These are phyloP conservation scores for Auricularia sp. DNA, from an alignment of 768 basidiomycete species.

Conservation along the genomic window DNA sequence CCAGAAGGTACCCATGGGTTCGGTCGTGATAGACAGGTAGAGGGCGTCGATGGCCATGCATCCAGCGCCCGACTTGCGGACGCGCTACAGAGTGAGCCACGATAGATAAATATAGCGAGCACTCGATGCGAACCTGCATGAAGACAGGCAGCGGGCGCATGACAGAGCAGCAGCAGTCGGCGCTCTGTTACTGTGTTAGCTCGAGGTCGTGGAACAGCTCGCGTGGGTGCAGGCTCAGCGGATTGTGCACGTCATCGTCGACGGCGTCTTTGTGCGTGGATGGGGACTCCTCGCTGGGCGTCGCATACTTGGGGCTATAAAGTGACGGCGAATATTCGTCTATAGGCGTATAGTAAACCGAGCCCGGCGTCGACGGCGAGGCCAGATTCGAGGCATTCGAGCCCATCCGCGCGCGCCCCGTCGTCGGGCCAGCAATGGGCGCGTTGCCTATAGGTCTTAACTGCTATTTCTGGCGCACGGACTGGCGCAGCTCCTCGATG, in stretches of 20 bases:
- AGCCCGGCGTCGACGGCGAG: conserved; percentile 12
- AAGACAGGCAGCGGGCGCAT: conserved; percentile 63
- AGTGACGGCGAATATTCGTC: conserved; percentile 23
- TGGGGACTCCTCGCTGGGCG: neutral
- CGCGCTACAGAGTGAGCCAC: conserved; percentile 81
- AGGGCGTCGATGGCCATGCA: conserved; percentile 55
- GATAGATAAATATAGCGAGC: conserved; percentile 78
- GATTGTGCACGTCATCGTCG: neutral
- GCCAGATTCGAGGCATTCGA: neutral
- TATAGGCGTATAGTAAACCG: conserved; percentile 45
- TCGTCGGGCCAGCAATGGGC: neutral
- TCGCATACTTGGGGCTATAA: conserved; percentile 20
- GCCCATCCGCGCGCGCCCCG: neutral
- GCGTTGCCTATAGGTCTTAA: neutral
- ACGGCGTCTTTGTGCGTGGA: no score
- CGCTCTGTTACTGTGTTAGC: conserved; percentile 31
- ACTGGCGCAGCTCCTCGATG: neutral
- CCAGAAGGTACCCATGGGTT: no score
- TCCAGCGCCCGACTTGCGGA: conserved; percentile 56
- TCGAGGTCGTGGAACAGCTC: conserved; percentile 10
- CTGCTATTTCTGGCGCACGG: neutral
- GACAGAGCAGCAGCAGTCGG: conserved; percentile 66
- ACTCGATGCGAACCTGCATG: conserved; percentile 49
- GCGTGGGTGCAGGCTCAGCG: neutral
- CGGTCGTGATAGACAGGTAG: no score